Evolutionary conservation across 2,329 filamentous ascomycete genomes (phyloP), one percentile per base, ranked within the genome.

Genomic region (Diaporthe sp.): DNA sequence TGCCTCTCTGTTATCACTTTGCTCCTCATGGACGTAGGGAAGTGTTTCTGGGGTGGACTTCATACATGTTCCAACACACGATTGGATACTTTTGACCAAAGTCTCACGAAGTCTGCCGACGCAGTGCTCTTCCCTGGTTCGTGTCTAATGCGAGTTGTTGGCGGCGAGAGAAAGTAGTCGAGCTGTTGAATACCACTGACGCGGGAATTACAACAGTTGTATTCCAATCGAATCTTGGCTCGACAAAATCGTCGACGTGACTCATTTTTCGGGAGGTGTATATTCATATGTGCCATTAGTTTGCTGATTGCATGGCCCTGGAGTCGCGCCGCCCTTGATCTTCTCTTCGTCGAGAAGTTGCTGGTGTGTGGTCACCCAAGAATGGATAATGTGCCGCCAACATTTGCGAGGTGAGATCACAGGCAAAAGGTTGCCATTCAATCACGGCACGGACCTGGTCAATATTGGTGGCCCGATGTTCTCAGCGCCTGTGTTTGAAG

Each of bases 341-440:
- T 89, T 91, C 83, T 94, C 92, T 78, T 93, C 87, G 15, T 93
- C 91, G 27, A 84, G 88, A 74, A 94, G 85, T 82, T 93, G 92
- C 83, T 93, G 90, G 79, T 94, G 92, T 22, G 92, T 94, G 1
- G 92, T 94, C 13, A 90, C 91, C 91, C 92, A 65, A 37, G 19
- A 25, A n/a, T 50, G 17, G 17, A 4, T n/a, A 8, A 8, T n/a
- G 19, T 22, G 44, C 25, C 44, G 44, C 44, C n/a, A n/a, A 50
- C 44, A 50, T 50, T 50, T n/a, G 44, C 44, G 19, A 50, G 44
- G n/a, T 50, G 19, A 4, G 44, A 50, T 19, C 44, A 50, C 44
- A 50, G 5, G 19, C 50, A n/a, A n/a, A 10, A 27, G n/a, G n/a
- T 51, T 27, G 50, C n/a, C n/a, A n/a, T n/a, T 51, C 50, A 25